Conservation (phyloP, 148 eudicot species). For the Rhododendron ferrugineum region DNA sequence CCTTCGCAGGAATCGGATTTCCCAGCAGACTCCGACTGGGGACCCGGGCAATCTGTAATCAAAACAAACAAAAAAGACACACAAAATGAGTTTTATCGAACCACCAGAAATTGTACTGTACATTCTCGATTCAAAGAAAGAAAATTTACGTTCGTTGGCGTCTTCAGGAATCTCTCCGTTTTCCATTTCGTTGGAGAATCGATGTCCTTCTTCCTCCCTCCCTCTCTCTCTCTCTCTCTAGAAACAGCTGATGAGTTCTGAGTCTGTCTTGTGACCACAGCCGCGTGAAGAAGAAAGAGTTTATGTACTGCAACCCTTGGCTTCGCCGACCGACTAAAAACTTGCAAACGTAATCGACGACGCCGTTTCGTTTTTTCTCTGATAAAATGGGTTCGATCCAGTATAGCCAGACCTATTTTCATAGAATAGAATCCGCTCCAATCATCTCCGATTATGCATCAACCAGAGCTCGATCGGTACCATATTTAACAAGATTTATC, state of each 20-base stretch:
- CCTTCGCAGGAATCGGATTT: constrained; percentile 80
- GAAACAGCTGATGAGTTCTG: not conserved
- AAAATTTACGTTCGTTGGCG: constrained; percentile 63
- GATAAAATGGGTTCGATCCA: no score
- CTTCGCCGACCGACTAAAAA: not conserved
- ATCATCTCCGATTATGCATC: no score
- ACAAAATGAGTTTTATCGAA: not conserved
- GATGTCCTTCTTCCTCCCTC: not conserved
- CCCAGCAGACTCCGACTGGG: constrained; percentile 78
- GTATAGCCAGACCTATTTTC: no score
- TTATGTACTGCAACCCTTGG: not conserved
- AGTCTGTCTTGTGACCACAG: not conserved
- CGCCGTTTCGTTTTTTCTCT: not conserved
- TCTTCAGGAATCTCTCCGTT: constrained; percentile 63
- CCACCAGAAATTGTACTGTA: not conserved
- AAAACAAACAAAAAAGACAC: not conserved
- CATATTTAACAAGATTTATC: no score
- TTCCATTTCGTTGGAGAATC: constrained; percentile 24
- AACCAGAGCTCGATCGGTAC: no score
- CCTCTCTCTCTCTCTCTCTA: not conserved
- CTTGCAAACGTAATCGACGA: not conserved
- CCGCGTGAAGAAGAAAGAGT: not conserved
- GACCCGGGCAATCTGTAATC: constrained; percentile 75
- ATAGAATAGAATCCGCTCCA: no score
- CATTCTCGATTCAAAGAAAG: not conserved